Percentiles rank a stretch among this genome's conserved stretches.
phyloP scores from a whole-genome alignment of 495 filamentous ascomycete species.

The Chaetomium tenue region DNA sequence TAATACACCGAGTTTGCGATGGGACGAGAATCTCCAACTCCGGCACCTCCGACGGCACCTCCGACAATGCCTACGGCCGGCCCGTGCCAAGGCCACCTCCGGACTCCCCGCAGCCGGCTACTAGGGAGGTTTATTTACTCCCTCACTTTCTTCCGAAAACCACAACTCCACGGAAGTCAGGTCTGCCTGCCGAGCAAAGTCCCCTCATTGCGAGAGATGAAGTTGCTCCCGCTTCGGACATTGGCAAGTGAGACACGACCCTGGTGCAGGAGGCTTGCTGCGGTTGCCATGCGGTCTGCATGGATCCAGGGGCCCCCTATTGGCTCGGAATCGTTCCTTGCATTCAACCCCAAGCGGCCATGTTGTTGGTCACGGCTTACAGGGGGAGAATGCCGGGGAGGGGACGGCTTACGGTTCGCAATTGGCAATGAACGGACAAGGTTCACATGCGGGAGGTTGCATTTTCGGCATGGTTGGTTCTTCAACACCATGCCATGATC shows the following conservation, averaged over 20 bases:
- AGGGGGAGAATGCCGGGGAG: neutral
- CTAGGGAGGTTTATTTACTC: too few species aligned
- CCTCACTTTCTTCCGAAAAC: neutral
- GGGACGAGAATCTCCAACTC: too few species aligned
- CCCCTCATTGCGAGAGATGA: too few species aligned
- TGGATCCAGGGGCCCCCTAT: neutral
- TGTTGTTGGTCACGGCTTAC: neutral
- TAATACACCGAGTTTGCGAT: too few species aligned
- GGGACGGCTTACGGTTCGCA: neutral
- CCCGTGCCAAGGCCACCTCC: too few species aligned
- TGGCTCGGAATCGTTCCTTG: conserved; percentile 5
- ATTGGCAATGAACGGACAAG: neutral
- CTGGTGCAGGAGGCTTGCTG: neutral
- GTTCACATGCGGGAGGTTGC: neutral
- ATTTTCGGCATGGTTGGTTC: conserved; percentile 10
- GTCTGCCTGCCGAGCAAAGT: too few species aligned
- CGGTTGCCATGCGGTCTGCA: neutral
- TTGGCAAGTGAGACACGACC: neutral
- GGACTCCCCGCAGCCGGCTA: too few species aligned
- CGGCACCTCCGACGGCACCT: too few species aligned
- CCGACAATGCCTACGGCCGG: too few species aligned
- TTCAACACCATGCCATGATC: conserved; percentile 10
- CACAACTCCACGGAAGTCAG: too few species aligned
- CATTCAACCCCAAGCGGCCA: neutral
- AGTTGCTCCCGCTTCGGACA: too few species aligned